Conservation (phyloP, 495 filamentous ascomycete genomes). For the Penicillium mononematosum region DNA sequence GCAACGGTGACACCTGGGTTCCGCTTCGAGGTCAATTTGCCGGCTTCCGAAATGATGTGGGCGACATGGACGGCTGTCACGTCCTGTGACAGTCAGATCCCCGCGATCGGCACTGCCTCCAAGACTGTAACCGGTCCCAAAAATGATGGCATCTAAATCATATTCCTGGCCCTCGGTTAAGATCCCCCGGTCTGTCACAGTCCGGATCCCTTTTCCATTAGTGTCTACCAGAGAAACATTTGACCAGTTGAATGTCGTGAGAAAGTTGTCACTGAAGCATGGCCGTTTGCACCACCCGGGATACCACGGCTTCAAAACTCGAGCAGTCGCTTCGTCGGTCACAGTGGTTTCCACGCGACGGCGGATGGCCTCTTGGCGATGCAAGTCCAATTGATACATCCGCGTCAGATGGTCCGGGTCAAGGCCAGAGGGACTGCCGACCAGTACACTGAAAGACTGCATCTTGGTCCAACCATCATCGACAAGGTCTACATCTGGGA, state of each 20-base stretch:
- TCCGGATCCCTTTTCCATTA: conserved; percentile 23
- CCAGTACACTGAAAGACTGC: conserved; percentile 3
- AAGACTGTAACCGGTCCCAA: conserved; percentile 32
- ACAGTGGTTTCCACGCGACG: conserved; percentile 6
- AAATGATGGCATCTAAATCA: conserved; percentile 41
- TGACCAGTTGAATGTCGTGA: conserved; percentile 31
- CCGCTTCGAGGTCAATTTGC: conserved; percentile 10
- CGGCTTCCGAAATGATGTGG: conserved; percentile 45
- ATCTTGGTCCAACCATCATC: conserved; percentile 42
- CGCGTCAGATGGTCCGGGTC: not conserved
- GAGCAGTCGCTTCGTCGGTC: conserved; percentile 22
- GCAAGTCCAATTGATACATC: conserved; percentile 9
- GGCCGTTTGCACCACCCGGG: conserved; percentile 35
- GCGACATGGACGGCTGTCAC: conserved; percentile 41
- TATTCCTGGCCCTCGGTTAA: conserved; percentile 28
- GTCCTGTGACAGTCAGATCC: conserved; percentile 41
- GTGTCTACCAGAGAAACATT: conserved; percentile 34
- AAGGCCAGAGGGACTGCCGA: not conserved
- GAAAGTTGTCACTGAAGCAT: conserved; percentile 33
- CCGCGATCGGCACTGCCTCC: conserved; percentile 34
- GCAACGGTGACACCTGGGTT: not conserved
- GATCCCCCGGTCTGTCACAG: conserved; percentile 25
- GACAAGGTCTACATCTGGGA: conserved; percentile 31
- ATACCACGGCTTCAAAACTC: conserved; percentile 34
- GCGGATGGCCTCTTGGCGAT: conserved; percentile 4